Evolutionary conservation across 768 basidiomycete species (phyloP).

Genomic region (Podaxis sp.): DNA sequence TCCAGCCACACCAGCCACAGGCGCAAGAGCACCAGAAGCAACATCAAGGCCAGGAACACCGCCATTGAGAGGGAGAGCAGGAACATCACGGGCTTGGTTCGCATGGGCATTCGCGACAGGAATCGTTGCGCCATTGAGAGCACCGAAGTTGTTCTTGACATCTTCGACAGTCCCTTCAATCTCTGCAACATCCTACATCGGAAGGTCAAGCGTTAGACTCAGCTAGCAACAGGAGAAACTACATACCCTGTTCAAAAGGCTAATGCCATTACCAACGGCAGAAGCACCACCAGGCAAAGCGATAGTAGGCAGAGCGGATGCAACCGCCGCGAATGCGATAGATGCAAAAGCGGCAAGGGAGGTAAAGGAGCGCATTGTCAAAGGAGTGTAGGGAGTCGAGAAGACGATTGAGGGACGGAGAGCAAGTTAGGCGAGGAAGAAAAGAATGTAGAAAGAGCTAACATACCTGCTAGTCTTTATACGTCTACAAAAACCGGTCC

Average conservation of each 20-base stretch:
- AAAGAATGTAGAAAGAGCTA: background rate
- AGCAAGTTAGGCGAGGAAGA: background rate
- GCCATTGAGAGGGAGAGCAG: too few species aligned
- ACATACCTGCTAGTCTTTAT: background rate
- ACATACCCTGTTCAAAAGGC: background rate
- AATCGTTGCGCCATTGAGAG: background rate
- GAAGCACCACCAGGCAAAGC: background rate
- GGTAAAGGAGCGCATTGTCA: slow-evolving; percentile 2
- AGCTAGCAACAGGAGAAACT: background rate
- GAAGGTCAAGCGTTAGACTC: background rate
- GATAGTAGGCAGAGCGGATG: slow-evolving; percentile 8
- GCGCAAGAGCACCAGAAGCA: background rate
- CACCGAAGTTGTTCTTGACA: background rate
- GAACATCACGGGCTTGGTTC: too few species aligned
- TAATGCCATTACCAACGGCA: background rate
- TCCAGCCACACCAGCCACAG: background rate
- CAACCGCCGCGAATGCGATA: slow-evolving; percentile 6
- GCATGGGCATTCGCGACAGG: background rate
- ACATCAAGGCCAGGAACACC: background rate
- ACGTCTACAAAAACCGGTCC: background rate
- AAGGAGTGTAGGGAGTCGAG: slow-evolving; percentile 13
- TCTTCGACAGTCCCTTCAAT: background rate
- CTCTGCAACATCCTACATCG: background rate
- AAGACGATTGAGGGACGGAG: slow-evolving; percentile 4
- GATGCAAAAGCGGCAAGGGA: slow-evolving; percentile 16